phyloP scores from a whole-genome alignment of 306 rosid genomes.

The Ormosia emarginata region DNA sequence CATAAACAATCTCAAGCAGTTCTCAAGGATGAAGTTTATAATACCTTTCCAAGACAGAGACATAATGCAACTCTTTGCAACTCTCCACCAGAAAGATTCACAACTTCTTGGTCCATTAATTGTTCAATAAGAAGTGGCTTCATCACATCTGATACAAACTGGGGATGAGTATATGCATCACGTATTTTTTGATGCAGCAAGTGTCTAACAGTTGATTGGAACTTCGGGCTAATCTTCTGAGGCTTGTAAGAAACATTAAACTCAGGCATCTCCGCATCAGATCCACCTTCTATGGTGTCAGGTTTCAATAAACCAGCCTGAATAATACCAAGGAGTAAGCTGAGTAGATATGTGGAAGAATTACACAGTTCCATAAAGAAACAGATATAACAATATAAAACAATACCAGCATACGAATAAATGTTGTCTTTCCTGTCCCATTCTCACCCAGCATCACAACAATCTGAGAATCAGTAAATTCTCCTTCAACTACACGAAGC shows the following conservation, averaged over 20 bases:
- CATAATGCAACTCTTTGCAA: conserved; percentile 95
- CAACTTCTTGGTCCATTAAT: conserved; percentile 95
- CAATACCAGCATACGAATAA: conserved; percentile 97
- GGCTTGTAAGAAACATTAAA: conserved; percentile 98
- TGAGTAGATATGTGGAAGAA: neutral
- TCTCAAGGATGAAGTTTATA: conserved; percentile 2
- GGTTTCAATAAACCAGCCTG: conserved; percentile 99
- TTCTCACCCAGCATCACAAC: conserved; percentile 98
- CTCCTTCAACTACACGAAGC: conserved; percentile 85
- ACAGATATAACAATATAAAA: neutral
- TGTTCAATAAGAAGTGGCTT: conserved; percentile 98
- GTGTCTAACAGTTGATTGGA: conserved; percentile 71
- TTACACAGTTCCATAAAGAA: neutral
- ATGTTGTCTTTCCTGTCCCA: conserved; percentile 98
- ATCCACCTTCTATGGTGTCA: conserved; percentile 61
- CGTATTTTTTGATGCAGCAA: conserved; percentile 81
- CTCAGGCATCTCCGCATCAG: conserved; percentile 85
- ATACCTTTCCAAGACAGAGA: conserved; percentile 97
- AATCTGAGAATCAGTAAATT: conserved; percentile 97
- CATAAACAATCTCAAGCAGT: neutral
- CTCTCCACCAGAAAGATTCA: conserved; percentile 99
- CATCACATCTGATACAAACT: conserved; percentile 94
- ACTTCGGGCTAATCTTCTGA: conserved; percentile 93
- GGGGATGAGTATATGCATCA: conserved; percentile 89
- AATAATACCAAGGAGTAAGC: conserved; percentile 7